Conservation (phyloP, 805 yeast genomes). For the Cyberlindnera euphorbiae region DNA sequence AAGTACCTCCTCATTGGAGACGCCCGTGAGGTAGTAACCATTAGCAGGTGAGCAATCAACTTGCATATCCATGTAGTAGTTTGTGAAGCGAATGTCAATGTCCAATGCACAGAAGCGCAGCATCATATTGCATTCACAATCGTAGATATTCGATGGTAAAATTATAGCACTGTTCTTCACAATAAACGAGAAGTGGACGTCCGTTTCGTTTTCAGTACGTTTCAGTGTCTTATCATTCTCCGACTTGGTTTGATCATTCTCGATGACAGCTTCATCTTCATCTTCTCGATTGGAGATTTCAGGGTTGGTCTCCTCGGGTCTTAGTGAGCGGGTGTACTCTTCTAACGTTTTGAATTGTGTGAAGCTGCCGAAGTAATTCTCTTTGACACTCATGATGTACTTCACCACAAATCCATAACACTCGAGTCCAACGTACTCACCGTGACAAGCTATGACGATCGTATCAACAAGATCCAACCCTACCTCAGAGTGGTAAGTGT, state of each 20-base stretch:
- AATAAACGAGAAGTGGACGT: constrained; percentile 66
- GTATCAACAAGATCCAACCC: constrained; percentile 69
- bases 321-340: constrained; percentile 52
- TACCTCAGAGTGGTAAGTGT: constrained; percentile 52
- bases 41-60: constrained; percentile 60
- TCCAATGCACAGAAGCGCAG: constrained; percentile 61
- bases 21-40: constrained; percentile 27
- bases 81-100: constrained; percentile 80
- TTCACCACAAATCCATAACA: constrained; percentile 77
- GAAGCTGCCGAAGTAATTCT: constrained; percentile 86
- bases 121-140: constrained; percentile 54
- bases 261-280: too few species aligned
- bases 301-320: background rate
- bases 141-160: constrained; percentile 70
- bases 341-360: constrained; percentile 82
- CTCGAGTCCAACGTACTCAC: constrained; percentile 62
- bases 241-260: too few species aligned
- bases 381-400: constrained; percentile 70
- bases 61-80: constrained; percentile 91
- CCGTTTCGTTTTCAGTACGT: constrained; percentile 67
- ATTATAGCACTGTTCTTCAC: constrained; percentile 67
- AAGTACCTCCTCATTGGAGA: constrained; percentile 13
- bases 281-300: background rate
- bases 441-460: constrained; percentile 56
- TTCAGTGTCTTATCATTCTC: constrained; percentile 22